A percentile compares a stretch with the other conserved stretches of the same genome.
phyloP scores from a whole-genome alignment of 345 rosid species.

The Limnanthes douglasii region DNA sequence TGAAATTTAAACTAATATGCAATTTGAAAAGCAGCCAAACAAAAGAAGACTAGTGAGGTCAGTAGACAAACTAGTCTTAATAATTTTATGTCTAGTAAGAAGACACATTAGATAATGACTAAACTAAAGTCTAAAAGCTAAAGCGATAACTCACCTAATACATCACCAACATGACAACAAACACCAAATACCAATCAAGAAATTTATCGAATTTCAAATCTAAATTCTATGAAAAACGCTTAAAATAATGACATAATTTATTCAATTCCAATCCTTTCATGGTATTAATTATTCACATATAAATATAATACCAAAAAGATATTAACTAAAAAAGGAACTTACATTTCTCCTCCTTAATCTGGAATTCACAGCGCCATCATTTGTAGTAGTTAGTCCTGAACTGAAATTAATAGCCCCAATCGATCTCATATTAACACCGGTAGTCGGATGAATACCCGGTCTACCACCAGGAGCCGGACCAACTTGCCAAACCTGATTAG shows the following conservation, averaged over 20 bases:
- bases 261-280: neutral
- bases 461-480: slow-evolving; percentile 22
- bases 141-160: neutral
- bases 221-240: neutral
- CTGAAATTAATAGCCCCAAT: slow-evolving; percentile 23
- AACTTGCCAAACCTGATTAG: slow-evolving; percentile 56
- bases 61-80: slow-evolving; percentile 1
- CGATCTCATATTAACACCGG: slow-evolving; percentile 18
- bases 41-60: too few species aligned
- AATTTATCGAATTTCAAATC: neutral
- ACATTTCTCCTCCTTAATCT: slow-evolving; percentile 51
- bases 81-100: too few species aligned
- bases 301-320: neutral
- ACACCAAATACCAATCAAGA: neutral
- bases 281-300: neutral
- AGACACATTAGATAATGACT: too few species aligned
- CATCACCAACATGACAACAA: neutral
- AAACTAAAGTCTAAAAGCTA: too few species aligned
- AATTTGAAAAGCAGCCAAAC: too few species aligned
- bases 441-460: neutral
- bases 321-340: slow-evolving; percentile 10
- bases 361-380: slow-evolving; percentile 16
- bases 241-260: too few species aligned
- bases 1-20: too few species aligned
- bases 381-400: slow-evolving; percentile 21